Base-by-base conservation (phyloP, 176 grass and related monocot species). In the Eremochloa ophiuroides region DNA sequence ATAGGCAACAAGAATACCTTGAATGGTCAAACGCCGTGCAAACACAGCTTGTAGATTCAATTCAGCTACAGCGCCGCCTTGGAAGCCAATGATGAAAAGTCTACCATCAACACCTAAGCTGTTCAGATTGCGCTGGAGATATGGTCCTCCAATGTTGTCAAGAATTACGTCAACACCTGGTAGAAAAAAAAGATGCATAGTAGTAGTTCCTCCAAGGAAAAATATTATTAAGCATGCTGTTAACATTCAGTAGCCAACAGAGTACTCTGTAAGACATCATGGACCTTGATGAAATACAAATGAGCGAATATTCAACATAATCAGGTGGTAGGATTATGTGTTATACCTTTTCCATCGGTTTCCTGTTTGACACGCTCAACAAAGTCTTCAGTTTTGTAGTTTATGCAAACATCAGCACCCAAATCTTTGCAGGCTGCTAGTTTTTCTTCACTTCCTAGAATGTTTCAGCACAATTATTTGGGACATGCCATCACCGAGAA, bases 331-430 rank as follows among this genome's bases (percentile, higher is more conserved):
- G 41, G 27, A 60, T 60, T 61, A 10, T 61, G 22, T 0, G 10
- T 23, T 69, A 62, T 91, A 98, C 95, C 88, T 35, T 91, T 94
- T 38, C 90, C 92, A 75, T 73, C 46, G 6, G 92, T 94, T 88
- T 98, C 86, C 92, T 98, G 82, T 87, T 91, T 93, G 26, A 93
- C 61, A 5, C 84, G 73, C 39, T 80, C 88, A 74, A 88, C 92
- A 37, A 98, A 98, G 61, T 98, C 95, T 89, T 98, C 86, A 2
- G 82, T 89, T 75, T 93, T 98, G 80, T 98, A 98, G 73, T 98
- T 98, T 69, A 98, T 93, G 82, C 90, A 98, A 30, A 93, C 82
- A 84, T 98, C 86, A 0, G 88, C 95, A 82, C 90, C 95, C 71
- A 98, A 87, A 86, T 50, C 78, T 65, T 89, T 91, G 72, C 95